Conservation (phyloP, 2,329 filamentous ascomycete genomes). For the Aureobasidium leucospermi region DNA sequence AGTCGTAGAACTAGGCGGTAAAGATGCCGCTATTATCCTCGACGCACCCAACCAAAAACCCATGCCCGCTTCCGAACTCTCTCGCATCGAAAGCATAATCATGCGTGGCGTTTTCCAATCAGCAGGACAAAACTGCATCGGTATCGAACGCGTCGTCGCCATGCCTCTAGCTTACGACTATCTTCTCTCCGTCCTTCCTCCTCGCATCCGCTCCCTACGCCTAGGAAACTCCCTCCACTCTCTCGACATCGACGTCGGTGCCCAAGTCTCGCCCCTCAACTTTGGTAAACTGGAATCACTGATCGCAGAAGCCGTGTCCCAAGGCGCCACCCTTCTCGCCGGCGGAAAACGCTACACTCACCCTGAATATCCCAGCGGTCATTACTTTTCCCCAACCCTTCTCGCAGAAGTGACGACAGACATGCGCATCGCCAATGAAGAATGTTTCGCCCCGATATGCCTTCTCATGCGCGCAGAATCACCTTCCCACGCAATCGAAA, state of each 20-base stretch:
- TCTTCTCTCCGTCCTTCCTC: constrained; percentile 62
- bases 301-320: constrained; percentile 66
- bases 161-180: constrained; percentile 67
- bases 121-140: constrained; percentile 94
- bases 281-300: constrained; percentile 72
- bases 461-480: constrained; percentile 67
- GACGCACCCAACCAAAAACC: constrained; percentile 56
- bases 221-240: constrained; percentile 63
- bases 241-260: constrained; percentile 65
- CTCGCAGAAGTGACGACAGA: constrained; percentile 77
- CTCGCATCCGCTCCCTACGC: constrained; percentile 66
- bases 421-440: constrained; percentile 83
- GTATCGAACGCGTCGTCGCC: constrained; percentile 86
- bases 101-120: constrained; percentile 93
- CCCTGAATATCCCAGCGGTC: constrained; percentile 65
- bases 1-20: constrained; percentile 86
- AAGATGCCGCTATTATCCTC: constrained; percentile 84
- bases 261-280: constrained; percentile 72
- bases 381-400: constrained; percentile 89
- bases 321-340: constrained; percentile 72
- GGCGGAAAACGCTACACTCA: constrained; percentile 69
- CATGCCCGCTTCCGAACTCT: constrained; percentile 49
- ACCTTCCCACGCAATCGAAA: constrained; percentile 59
- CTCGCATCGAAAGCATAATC: constrained; percentile 70
- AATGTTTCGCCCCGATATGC: constrained; percentile 90